These are phyloP conservation scores for Dipteronia sinensis DNA, from an alignment of 345 rosid species.

Conservation along the genomic window DNA sequence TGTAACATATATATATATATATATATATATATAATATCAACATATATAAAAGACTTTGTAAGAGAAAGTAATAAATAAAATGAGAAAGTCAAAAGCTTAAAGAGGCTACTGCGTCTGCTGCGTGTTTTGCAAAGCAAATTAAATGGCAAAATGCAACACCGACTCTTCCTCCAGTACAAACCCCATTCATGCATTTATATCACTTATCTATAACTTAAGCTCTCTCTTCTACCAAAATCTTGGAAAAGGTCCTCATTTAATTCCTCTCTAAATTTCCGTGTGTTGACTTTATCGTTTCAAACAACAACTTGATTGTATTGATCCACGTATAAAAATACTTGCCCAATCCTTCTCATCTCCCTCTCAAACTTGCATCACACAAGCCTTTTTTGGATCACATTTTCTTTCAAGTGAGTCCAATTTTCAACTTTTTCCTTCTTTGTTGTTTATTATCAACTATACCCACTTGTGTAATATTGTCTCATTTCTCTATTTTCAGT, in stretches of 20 bases:
- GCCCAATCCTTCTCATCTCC: not conserved
- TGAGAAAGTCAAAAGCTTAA: conserved; percentile 20
- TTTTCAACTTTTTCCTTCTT: not conserved
- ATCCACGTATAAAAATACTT: not conserved
- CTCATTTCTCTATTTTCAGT: not conserved
- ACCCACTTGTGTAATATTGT: not conserved
- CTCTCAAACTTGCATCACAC: not conserved
- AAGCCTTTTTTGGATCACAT: not conserved
- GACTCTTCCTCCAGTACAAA: conserved; percentile 8
- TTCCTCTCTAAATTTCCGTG: conserved; percentile 31
- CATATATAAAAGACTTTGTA: not conserved
- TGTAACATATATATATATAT: conserved; percentile 11
- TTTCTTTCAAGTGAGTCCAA: conserved; percentile 6
- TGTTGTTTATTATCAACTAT: not conserved
- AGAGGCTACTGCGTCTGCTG: too few relatives aligned
- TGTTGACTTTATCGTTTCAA: conserved; percentile 35
- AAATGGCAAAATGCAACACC: conserved; percentile 16
- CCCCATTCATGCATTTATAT: not conserved
- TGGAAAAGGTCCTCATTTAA: conserved; percentile 26
- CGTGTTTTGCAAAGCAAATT: too few relatives aligned
- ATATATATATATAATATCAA: too few relatives aligned
- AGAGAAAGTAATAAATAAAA: not conserved
- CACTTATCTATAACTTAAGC: not conserved
- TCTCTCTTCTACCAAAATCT: conserved; percentile 18
- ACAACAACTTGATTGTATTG: not conserved